Evolutionary conservation across 108 stramenopile genomes (phyloP), one percentile per base, ranked within the genome.

Genomic region (Skeletonema marinoi): DNA sequence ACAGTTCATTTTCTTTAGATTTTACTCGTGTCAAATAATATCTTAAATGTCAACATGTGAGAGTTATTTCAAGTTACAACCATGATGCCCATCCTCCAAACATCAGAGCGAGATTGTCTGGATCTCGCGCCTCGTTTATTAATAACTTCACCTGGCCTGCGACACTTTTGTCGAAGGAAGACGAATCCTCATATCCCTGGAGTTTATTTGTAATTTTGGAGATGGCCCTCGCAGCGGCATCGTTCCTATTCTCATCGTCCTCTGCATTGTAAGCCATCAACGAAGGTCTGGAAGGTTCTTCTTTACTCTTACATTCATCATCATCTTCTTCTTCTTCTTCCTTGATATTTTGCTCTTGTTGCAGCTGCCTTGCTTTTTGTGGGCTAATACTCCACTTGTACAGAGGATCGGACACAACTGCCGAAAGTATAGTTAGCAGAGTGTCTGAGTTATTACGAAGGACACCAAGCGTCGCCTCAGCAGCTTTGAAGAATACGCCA

Each of bases 51-150:
- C 11, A 42, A 42, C 41, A 42, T 42, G 3, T 13, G 1, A 13
- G 13, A 42, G 41, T 42, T 42, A 51, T 51, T 51, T 51, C 50
- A 19, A 51, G n/a, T 70, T 72, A 90, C 42, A 88, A 77, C 98
- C 98, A 99, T 2, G 97, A 92, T n/a, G 88, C 83, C 98, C 99
- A 98, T 11, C 99, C 99, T 41, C 64, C 65, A 73, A 87, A 99
- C 70, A 98, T 79, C 32, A 66, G 67, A 75, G 90, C 90, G 35
- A 99, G 68, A 35, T 98, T 97, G 38, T 96, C 90, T 30, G 88
- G 86, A 63, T 98, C 96, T 63, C 87, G 75, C 13, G 99, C 99
- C 64, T 95, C 92, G 65, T 97, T 96, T 72, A 99, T 98, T 51
- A 98, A 74, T 30, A 96, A 66, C 42, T 93, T 91, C 32, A 99